Conservation (phyloP, 805 yeast species). For the Starmerella riodocensis region DNA sequence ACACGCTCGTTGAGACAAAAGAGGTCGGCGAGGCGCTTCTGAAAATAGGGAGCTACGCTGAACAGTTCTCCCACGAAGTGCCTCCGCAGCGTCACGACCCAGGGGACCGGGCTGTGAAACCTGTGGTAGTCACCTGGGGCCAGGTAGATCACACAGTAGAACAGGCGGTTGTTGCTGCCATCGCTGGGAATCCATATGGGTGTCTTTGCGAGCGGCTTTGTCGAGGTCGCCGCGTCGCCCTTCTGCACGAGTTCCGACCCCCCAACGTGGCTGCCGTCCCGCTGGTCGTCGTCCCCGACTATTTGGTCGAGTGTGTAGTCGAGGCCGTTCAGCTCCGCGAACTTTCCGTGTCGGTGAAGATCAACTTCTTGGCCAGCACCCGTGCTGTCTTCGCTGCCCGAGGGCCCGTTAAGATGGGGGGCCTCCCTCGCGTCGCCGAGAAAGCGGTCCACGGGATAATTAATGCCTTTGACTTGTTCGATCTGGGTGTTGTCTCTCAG, state of each 20-base stretch:
- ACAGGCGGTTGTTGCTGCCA: constrained; percentile 44
- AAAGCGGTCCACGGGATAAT: constrained; percentile 77
- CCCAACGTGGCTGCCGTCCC: constrained; percentile 36
- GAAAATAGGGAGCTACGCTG: constrained; percentile 95
- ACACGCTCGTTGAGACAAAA: constrained; percentile 92
- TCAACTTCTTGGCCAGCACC: constrained; percentile 22
- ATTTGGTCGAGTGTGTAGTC: constrained; percentile 56
- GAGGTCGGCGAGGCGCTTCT: constrained; percentile 68
- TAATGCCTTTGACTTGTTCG: constrained; percentile 94
- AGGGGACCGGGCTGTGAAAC: constrained; percentile 87
- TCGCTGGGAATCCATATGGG: constrained; percentile 6
- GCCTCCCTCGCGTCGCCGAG: constrained; percentile 39
- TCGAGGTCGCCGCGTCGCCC: constrained; percentile 12
- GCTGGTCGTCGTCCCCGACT: constrained; percentile 38
- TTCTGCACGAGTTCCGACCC: constrained; percentile 29
- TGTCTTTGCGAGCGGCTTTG: constrained; percentile 1
- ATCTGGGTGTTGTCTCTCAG: constrained; percentile 60
- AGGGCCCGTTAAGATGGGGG: constrained; percentile 3
- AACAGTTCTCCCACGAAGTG: constrained; percentile 92
- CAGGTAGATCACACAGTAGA: constrained; percentile 79
- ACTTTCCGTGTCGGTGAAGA: constrained; percentile 48
- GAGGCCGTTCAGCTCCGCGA: constrained; percentile 68
- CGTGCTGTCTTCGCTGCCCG: not conserved
- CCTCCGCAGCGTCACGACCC: constrained; percentile 89
- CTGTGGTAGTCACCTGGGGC: constrained; percentile 99